Base-by-base conservation (phyloP, 1,284 basidiomycete genomes). In the Ceratobasidium sp. region DNA sequence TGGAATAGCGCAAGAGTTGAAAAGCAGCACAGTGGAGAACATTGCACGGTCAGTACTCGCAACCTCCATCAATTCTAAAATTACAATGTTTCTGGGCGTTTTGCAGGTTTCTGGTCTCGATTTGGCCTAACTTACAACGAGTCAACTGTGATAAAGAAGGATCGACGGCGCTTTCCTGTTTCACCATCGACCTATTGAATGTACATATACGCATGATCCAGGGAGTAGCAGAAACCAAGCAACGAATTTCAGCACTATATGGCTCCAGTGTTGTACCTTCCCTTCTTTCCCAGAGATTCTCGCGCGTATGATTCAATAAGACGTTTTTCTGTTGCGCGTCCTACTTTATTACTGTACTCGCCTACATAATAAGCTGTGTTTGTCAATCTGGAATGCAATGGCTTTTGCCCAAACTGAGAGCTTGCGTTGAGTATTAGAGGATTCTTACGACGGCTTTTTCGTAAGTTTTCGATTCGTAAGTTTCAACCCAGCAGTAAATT, bases 201-300 rank as follows among this genome's bases (percentile, higher is more conserved):
- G 9, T 59, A 11, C 32, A 23, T 23, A 7, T 59, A 14, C 32
- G 28, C 41, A 11, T 59, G 23, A 30, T 30, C 16, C 57, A 43
- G 14, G 38, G 35, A 11, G n/a, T 59, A 32, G 57, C 28, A 41
- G 35, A 41, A 59, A 59, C 57, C 32, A 59, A 43, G 57, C 41
- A 43, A 59, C 41, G 44, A n/a, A 59, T 59, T 43, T 59, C 57
- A 23, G 57, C 35, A 6, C 18, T 6, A 2, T 59, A 41, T 41
- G 57, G 57, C 13, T 5, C 38, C 41, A 30, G 18, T 8, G 18
- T 13, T 26, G 57, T 26, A 43, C 14, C 32, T 2, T 43, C n/a
- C 11, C 14, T 59, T n/a, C 28, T 59, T 23, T 35, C 41, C 38
- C 32, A 13, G 23, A 30, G 57, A 30, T 41, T 59, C 35, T 59